Evolutionary conservation across 1,284 basidiomycete genomes (phyloP).

Genomic region (Uromyces viciae-fabae): DNA sequence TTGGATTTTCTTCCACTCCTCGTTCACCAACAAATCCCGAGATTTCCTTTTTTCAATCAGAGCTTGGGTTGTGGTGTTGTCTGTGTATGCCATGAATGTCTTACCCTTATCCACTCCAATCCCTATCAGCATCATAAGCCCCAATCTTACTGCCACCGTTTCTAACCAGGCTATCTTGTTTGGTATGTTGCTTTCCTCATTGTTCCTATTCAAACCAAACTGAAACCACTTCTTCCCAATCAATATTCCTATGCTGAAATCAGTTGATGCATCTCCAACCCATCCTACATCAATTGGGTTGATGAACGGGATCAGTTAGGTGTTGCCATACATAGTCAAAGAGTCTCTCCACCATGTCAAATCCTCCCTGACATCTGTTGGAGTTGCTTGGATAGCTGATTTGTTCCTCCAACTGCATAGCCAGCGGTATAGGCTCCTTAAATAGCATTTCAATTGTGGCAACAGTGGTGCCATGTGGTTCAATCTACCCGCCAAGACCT

Average conservation of each 20-base stretch:
- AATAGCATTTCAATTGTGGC: neutral
- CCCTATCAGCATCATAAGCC: neutral
- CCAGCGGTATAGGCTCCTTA: neutral
- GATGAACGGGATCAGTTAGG: neutral
- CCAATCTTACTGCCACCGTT: neutral
- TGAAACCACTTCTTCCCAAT: neutral
- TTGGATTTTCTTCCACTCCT: constrained; percentile 14
- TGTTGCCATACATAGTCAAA: neutral
- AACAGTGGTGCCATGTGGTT: neutral
- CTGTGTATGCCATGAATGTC: neutral
- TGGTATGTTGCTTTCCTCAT: neutral
- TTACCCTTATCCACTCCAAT: no score
- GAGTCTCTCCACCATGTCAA: neutral
- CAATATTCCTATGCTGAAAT: neutral
- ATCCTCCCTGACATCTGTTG: neutral
- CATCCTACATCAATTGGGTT: neutral
- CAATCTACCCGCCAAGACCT: neutral
- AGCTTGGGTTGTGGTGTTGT: neutral
- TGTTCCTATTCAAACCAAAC: neutral
- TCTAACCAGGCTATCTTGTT: neutral
- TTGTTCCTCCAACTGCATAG: neutral
- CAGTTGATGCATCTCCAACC: neutral
- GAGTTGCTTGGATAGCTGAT: neutral
- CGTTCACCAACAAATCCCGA: neutral
- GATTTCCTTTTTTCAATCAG: neutral